Evolutionary conservation across 179 eudicot species (phyloP), one percentile per base, ranked within the genome.

Genomic region (Pouteria campechiana): DNA sequence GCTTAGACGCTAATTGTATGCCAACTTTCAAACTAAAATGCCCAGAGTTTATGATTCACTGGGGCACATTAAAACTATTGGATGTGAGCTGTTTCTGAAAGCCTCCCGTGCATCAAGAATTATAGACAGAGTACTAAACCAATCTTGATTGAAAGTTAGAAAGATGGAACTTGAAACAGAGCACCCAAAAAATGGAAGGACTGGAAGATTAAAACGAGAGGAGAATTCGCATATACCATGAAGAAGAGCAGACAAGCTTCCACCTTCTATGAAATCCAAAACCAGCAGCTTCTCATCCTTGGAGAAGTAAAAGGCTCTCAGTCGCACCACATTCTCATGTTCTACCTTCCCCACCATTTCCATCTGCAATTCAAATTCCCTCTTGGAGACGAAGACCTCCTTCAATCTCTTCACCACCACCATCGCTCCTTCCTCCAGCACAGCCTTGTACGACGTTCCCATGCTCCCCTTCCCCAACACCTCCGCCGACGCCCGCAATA

Each of bases 401-500:
- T 57, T 57, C 29, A 57, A 44, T 31, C 63, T 57, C 55, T 57
- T 57, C 35, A 57, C 63, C 2, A 50, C 55, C 37, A 57, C 55
- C 49, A 49, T 50, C 0, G 44, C 29, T 19, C 63, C 63, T 10
- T 33, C 21, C 50, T 57, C 63, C 50, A 57, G 4, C 17, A 57
- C 55, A 30, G 63, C 63, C 43, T 57, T 57, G 32, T 57, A 57
- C 7, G 63, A 37, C 17, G 63, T 57, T 32, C 63, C 63, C 14
- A 49, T 48, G 22, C 49, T 48, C 21, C 63, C 63, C 25, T 57
- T 57, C n/a, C 63, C 63, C 50, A 57, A 27, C 28, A 57, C 63
- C 63, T 57, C 63, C 16, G 63, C 63, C 31, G 63, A 57, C 13
- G 63, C 63, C 33, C 50, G 48, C 46, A 57, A 44, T 44, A 57